Evolutionary conservation across 139 green algal species (phyloP).

Genomic region (Dunaliella primolecta): DNA sequence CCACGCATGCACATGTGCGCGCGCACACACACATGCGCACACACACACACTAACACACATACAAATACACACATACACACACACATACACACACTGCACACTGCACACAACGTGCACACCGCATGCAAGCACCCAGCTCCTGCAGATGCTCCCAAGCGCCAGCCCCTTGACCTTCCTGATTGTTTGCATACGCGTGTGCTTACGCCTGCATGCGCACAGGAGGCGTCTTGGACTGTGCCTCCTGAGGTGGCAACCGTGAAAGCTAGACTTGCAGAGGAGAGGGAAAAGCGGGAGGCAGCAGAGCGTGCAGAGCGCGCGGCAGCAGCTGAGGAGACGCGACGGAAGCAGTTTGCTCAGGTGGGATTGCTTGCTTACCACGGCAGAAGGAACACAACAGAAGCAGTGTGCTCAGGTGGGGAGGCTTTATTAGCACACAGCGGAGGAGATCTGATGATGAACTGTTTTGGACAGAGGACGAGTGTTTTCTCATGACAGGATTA

Average conservation of each 20-base stretch:
- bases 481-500: too few species aligned
- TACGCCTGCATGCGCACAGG: not conserved
- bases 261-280: not conserved
- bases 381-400: not conserved
- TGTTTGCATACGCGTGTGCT: not conserved
- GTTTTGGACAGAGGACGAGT: too few species aligned
- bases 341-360: not conserved
- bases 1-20: not conserved
- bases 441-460: too few species aligned
- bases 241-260: conserved; percentile 11
- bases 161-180: not conserved
- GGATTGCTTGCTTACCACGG: too few species aligned
- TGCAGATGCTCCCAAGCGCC: not conserved
- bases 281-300: not conserved
- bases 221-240: conserved; percentile 17
- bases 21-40: not conserved
- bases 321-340: not conserved
- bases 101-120: not conserved
- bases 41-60: not conserved
- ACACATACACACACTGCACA: too few species aligned
- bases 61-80: too few species aligned
- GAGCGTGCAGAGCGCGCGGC: not conserved
- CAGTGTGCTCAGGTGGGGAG: not conserved
- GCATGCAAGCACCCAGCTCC: not conserved
- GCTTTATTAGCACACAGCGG: too few species aligned